phyloP scores from a whole-genome alignment of 768 basidiomycete species.

The Naematelia encephala region DNA sequence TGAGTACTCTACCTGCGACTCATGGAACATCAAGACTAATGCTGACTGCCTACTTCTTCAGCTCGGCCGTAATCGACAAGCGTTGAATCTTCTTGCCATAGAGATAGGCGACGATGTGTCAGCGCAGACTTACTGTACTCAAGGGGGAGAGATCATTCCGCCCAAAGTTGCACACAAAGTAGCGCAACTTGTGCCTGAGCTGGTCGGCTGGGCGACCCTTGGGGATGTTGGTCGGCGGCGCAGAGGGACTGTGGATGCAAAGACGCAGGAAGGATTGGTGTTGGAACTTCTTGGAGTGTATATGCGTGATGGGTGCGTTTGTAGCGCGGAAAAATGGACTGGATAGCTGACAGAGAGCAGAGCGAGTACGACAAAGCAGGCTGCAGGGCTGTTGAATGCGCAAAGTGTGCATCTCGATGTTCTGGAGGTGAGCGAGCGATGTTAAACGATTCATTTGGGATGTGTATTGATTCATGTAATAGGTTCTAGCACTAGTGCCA shows the following conservation, averaged over 20 bases:
- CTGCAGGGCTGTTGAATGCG: conserved; percentile 69
- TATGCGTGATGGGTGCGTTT: conserved; percentile 68
- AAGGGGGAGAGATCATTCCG: conserved; percentile 71
- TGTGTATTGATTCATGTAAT: conserved; percentile 41
- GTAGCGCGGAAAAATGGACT: not conserved
- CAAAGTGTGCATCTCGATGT: conserved; percentile 76
- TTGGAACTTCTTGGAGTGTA: conserved; percentile 75
- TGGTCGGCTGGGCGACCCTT: conserved; percentile 61
- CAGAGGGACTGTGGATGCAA: conserved; percentile 54
- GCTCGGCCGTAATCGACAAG: conserved; percentile 62
- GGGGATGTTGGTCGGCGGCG: conserved; percentile 48
- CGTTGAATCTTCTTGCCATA: conserved; percentile 66
- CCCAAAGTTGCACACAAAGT: conserved; percentile 58
- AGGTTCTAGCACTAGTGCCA: conserved; percentile 62
- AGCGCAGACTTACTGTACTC: conserved; percentile 80
- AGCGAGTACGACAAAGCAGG: conserved; percentile 58
- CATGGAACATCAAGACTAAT: too few relatives aligned
- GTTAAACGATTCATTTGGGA: conserved; percentile 1
- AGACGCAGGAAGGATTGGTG: conserved; percentile 61
- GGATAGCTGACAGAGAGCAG: conserved; percentile 49
- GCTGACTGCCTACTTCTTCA: conserved; percentile 26
- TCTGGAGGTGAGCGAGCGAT: conserved; percentile 68
- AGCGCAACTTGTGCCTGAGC: conserved; percentile 55
- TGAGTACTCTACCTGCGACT: conserved; percentile 43
- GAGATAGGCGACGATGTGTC: conserved; percentile 69